Base-by-base conservation (phyloP, 148 eudicot species). In the Arctostaphylos glauca region DNA sequence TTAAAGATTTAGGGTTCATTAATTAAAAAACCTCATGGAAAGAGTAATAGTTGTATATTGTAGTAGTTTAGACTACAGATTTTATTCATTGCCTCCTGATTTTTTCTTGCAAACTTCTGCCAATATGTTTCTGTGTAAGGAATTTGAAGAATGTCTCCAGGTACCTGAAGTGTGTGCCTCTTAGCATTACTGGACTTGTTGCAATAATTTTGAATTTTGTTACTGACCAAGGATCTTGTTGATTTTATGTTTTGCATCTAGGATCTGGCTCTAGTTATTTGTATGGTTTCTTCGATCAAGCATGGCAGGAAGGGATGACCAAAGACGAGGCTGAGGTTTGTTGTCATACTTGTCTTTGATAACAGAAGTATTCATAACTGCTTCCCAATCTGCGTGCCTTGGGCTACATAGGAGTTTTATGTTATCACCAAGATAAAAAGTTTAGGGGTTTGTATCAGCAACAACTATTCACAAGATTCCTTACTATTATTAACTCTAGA, bases 251-350 rank as follows among this genome's bases (percentile, higher is more conserved):
- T 50, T 5, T 62, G 48, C 52, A 12, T 50, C 77, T 83, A 94
- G 98, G 98, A 80, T 94, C 98, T 85, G 98, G 98, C 74, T 94
- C 98, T 7, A 81, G 88, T 67, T 94, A 94, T 85, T 82, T 94
- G 84, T 94, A 94, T 86, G 98, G 98, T 47, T 94, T 93, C 88
- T 91, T 77, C 78, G 98, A 95, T 83, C 95, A 94, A 87, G 96
- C 86, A 72, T 94, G 98, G 98, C 93, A 83, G 87, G 97, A 91
- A 77, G 94, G 91, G 43, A 94, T 94, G 98, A 89, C 91, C 74
- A 92, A 90, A 81, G 97, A 94, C 3, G 97, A 94, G 87, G 98
- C 98, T 67, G 98, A 94, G 97, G 98, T 94, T 83, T 85, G 88
- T 84, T 46, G 49, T 48, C n/a, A 0, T 75, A 8, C 38, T 66